These are phyloP conservation scores for Acarospora socialis DNA, from an alignment of 2,329 filamentous ascomycete genomes.

Conservation along the genomic window DNA sequence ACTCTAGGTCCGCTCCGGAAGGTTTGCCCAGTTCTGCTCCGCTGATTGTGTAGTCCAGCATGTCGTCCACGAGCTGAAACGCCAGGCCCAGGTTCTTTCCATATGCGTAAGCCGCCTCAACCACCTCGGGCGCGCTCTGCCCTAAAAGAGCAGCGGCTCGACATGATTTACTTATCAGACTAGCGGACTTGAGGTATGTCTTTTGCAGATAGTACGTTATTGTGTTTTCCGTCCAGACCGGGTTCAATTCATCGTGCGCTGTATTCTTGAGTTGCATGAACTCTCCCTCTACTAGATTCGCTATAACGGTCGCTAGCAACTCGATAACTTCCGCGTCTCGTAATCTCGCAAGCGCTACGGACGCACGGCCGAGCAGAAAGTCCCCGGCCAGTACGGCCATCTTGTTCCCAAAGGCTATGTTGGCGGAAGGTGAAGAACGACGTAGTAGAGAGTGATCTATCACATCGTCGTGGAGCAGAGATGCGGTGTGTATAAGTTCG, in stretches of 20 bases:
- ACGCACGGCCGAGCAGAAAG: slow-evolving; percentile 83
- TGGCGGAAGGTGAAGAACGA: slow-evolving; percentile 73
- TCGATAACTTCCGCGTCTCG: slow-evolving; percentile 91
- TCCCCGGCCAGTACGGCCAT: slow-evolving; percentile 98
- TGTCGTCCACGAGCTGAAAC: slow-evolving; percentile 94
- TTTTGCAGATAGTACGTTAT: slow-evolving; percentile 93
- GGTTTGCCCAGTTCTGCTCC: slow-evolving; percentile 84
- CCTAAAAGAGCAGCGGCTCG: slow-evolving; percentile 79
- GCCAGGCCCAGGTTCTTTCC: slow-evolving; percentile 87
- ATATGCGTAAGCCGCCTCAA: slow-evolving; percentile 83
- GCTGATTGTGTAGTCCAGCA: slow-evolving; percentile 88
- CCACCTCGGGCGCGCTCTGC: slow-evolving; percentile 58
- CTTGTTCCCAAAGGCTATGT: slow-evolving; percentile 94
- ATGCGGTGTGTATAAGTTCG: slow-evolving; percentile 93
- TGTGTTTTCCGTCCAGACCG: slow-evolving; percentile 74
- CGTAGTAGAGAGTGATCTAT: slow-evolving; percentile 84
- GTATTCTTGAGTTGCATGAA: slow-evolving; percentile 99
- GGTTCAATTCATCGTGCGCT: slow-evolving; percentile 68
- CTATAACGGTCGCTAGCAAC: slow-evolving; percentile 87
- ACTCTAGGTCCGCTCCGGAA: slow-evolving; percentile 80
- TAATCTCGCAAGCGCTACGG: slow-evolving; percentile 78
- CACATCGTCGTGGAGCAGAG: slow-evolving; percentile 92
- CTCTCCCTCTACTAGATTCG: slow-evolving; percentile 93
- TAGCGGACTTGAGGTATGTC: slow-evolving; percentile 94
- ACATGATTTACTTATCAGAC: slow-evolving; percentile 90